Percentiles rank a stretch among this genome's conserved stretches.
phyloP scores from a whole-genome alignment of 441 rosid species.

The Dalechampia spathulata region DNA sequence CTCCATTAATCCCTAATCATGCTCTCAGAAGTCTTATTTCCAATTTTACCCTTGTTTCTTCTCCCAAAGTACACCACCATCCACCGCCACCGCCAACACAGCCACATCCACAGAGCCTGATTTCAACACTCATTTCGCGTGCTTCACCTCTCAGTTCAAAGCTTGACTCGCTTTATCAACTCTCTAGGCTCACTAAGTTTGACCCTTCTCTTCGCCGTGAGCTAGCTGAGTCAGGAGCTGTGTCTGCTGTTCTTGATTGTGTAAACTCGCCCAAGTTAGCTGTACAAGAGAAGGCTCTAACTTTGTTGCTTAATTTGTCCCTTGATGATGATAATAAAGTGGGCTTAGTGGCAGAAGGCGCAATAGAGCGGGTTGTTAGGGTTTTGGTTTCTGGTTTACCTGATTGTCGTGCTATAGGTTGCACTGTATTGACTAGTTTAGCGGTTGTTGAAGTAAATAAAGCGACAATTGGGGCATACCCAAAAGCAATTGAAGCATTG shows the following conservation, averaged over 20 bases:
- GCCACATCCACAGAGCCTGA: slow-evolving; percentile 34
- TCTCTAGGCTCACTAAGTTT: slow-evolving; percentile 48
- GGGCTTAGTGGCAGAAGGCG: slow-evolving; percentile 93
- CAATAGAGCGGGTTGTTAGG: slow-evolving; percentile 42
- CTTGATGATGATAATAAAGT: slow-evolving; percentile 88
- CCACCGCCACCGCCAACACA: not conserved
- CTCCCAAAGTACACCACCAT: slow-evolving; percentile 20
- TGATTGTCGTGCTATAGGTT: slow-evolving; percentile 64
- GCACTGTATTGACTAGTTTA: slow-evolving; percentile 77
- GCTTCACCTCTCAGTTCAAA: slow-evolving; percentile 37
- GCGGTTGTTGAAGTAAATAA: slow-evolving; percentile 94
- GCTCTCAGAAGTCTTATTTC: slow-evolving; percentile 82
- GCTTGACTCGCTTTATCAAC: slow-evolving; percentile 53
- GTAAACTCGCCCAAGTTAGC: slow-evolving; percentile 35
- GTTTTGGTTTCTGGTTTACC: slow-evolving; percentile 53
- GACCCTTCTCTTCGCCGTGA: slow-evolving; percentile 58
- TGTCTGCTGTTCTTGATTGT: slow-evolving; percentile 55
- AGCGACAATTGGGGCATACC: slow-evolving; percentile 78
- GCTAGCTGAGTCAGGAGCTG: slow-evolving; percentile 70
- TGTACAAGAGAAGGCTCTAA: slow-evolving; percentile 61
- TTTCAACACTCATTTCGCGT: slow-evolving; percentile 42
- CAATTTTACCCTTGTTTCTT: slow-evolving; percentile 36
- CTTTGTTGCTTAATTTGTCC: slow-evolving; percentile 68
- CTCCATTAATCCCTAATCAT: slow-evolving; percentile 77
- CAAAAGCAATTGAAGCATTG: slow-evolving; percentile 52